phyloP scores from a whole-genome alignment of 192 early-diverging fungal genomes.

The Backusella luteola region DNA sequence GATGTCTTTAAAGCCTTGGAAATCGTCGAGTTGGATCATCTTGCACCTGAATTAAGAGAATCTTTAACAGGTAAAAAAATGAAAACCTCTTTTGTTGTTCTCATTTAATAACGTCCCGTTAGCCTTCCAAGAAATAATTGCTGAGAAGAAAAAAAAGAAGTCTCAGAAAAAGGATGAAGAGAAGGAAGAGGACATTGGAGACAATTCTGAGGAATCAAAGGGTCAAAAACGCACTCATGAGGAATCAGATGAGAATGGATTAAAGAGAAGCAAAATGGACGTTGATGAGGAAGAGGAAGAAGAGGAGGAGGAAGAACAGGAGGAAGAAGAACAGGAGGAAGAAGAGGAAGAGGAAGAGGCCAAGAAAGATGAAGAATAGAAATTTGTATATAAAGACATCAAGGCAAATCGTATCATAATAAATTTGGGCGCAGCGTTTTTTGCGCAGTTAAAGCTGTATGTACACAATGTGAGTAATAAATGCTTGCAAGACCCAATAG shows the following conservation, averaged over 20 bases:
- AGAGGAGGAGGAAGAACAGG: not conserved
- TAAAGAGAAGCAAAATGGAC: slow-evolving; percentile 19
- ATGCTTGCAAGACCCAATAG: no score
- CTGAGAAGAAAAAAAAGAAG: slow-evolving; percentile 39
- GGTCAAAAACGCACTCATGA: slow-evolving; percentile 16
- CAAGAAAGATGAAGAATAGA: slow-evolving; percentile 21
- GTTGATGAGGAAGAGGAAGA: slow-evolving; percentile 26
- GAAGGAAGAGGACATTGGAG: slow-evolving; percentile 9
- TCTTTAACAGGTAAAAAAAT: slow-evolving; percentile 38
- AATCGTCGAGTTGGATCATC: slow-evolving; percentile 41
- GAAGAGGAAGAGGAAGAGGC: not conserved
- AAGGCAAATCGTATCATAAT: no score
- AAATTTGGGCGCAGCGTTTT: no score
- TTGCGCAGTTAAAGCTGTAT: no score
- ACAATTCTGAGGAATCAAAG: slow-evolving; percentile 16
- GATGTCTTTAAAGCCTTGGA: slow-evolving; percentile 52
- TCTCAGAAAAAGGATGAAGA: slow-evolving; percentile 20
- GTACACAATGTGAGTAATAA: no score
- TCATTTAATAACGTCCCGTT: not conserved
- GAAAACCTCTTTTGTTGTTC: not conserved
- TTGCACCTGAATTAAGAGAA: slow-evolving; percentile 39
- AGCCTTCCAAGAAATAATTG: slow-evolving; percentile 43
- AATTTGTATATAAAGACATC: not conserved
- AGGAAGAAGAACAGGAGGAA: slow-evolving; percentile 22
- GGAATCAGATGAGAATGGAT: slow-evolving; percentile 22